Base-by-base conservation (phyloP, 2,329 filamentous ascomycete genomes). In the Plenodomus lindquistii region DNA sequence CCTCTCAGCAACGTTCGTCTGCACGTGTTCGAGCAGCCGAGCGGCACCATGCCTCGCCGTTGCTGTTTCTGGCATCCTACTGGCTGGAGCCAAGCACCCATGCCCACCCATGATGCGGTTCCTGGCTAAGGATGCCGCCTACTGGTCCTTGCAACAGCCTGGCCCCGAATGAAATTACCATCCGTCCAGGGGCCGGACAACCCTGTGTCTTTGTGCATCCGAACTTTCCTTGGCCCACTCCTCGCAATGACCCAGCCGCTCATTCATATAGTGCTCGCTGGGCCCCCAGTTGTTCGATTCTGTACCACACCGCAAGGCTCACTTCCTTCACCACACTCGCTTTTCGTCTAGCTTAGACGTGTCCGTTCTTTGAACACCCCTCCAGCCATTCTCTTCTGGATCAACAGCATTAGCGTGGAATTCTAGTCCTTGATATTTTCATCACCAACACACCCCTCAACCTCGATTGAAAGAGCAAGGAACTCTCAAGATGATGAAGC, bases 1-100 rank as follows among this genome's bases (percentile, higher is more conserved):
- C 56, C 58, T 55, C 54, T 55, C 52, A 80, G 92, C 56, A 85
- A 84, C 21, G 79, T 86, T 1, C 89, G 89, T 17, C 84, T 90
- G 56, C 75, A 91, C 31, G 79, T 80, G 59, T 78, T 83, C 46
- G 38, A 17, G 43, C 46, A 40, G 44, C 53, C 46, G 42, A 58
- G 62, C 59, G 62, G 55, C 54, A 52, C 48, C 50, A 49, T 44
- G 51, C 44, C 36, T 39, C 49, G 42, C 46, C 40, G 42, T 48
- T 57, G 37, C 42, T 44, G 44, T 47, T 41, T 41, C 21, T 40
- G 37, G 19, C 49, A 44, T 37, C 53, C 66, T 55, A 67, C 40
- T 66, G 65, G 59, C 51, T 52, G 40, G 37, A 37, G 21, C 41
- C 48, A 40, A 57, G 58, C 62, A n/a, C n/a, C 38, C 48, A 40